These are phyloP conservation scores for Tetrahymena thermophila DNA, from an alignment of 73 alveolate genomes.

Conservation along the genomic window DNA sequence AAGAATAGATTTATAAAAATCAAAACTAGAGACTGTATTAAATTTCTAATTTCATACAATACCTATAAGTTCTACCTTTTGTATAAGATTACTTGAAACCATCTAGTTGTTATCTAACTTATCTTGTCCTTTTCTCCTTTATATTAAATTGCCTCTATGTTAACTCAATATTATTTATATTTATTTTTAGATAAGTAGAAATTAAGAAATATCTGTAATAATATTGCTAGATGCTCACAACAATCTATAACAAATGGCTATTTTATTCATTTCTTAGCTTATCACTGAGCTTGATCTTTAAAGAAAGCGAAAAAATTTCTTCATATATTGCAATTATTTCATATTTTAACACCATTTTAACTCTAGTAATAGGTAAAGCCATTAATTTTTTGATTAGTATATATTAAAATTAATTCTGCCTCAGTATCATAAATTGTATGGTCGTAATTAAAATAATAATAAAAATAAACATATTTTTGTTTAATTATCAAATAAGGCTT, in stretches of 20 bases:
- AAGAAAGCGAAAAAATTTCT: neutral
- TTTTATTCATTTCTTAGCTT: neutral
- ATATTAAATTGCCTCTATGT: neutral
- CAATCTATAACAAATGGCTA: neutral
- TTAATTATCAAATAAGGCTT: no score
- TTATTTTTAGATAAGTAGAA: neutral
- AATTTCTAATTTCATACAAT: neutral
- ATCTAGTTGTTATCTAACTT: neutral
- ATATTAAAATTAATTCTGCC: no score
- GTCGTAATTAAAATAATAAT: no score
- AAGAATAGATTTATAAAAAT: neutral
- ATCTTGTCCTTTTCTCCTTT: neutral
- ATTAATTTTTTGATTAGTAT: no score
- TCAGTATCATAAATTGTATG: no score
- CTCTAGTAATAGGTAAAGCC: neutral
- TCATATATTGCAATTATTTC: neutral
- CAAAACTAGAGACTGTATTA: neutral
- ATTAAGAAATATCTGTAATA: no score
- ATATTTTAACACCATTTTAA: no score
- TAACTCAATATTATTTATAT: neutral
- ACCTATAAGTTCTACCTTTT: neutral
- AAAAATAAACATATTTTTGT: no score
- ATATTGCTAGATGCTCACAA: neutral
- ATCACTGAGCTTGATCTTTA: neutral
- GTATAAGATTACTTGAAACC: neutral